Conservation (phyloP, 2,329 filamentous ascomycete genomes). For the Capronia americana region DNA sequence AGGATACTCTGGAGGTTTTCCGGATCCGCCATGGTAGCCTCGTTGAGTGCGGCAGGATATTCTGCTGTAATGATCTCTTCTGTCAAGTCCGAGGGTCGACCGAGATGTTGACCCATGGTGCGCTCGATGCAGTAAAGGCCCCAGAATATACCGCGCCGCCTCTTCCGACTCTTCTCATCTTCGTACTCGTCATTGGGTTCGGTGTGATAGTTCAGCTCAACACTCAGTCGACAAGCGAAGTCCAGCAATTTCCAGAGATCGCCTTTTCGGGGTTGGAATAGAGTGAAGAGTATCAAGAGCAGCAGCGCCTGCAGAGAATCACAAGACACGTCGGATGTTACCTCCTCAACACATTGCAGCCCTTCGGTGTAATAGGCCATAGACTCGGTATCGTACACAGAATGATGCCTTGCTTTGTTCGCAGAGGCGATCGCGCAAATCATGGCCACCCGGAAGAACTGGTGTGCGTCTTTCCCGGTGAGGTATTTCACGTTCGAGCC, state of each 20-base stretch:
- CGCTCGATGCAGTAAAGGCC: conserved; percentile 48
- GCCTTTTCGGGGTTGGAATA: conserved; percentile 41
- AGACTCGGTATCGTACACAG: conserved; percentile 37
- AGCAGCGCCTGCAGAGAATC: conserved; percentile 43
- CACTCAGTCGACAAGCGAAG: conserved; percentile 42
- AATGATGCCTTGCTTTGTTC: conserved; percentile 42
- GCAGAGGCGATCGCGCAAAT: conserved; percentile 45
- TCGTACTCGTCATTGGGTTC: conserved; percentile 42
- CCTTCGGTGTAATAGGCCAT: conserved; percentile 41
- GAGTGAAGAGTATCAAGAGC: conserved; percentile 40
- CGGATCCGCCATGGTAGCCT: conserved; percentile 29
- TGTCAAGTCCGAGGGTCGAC: conserved; percentile 47
- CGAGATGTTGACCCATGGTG: conserved; percentile 48
- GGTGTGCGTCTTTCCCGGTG: conserved; percentile 41
- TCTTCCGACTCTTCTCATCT: conserved; percentile 37
- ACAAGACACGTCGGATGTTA: conserved; percentile 42
- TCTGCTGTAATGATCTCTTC: conserved; percentile 48
- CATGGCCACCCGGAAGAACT: conserved; percentile 45
- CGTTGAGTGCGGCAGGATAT: conserved; percentile 42
- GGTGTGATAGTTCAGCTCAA: conserved; percentile 46
- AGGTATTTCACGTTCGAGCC: conserved; percentile 35
- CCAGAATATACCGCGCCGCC: conserved; percentile 45
- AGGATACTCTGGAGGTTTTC: conserved; percentile 41
- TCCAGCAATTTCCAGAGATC: conserved; percentile 43
- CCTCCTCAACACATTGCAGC: conserved; percentile 43